Base-by-base conservation (phyloP, 345 rosid genomes). In the Salix purpurea region DNA sequence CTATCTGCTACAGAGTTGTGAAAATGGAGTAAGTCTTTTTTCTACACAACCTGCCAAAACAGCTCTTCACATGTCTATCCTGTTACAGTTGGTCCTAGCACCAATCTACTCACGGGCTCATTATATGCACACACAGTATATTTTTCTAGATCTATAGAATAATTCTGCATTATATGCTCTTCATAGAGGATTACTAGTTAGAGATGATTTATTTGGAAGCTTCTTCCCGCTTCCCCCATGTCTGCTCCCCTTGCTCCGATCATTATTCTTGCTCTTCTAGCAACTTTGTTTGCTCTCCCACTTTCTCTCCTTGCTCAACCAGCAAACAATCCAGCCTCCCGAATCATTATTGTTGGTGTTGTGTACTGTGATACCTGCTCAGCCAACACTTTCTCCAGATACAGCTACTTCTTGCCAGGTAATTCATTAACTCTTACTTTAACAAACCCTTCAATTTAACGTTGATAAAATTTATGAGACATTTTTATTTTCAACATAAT, bases 401-500 rank as follows among this genome's bases (percentile, higher is more conserved):
- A 90, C 77, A 91, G 96, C 86, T 92, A 88, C 83, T 92, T 95
- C 90, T 84, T 92, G 85, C 93, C 92, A 84, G 99, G 99, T 94
- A 83, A 72, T 37, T 6, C 7, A 10, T 2, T 42, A 42, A 11
- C 46, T 42, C 14, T 11, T 42, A 42, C 11, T 42, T 10, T 42
- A 10, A 11, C 46, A 42, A 42, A 42, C 46, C 46, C 11, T 4
- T 52, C 66, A 19, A 15, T 56, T 71, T 28, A 1, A 24, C 12
- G 19, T 13, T 30, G 37, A 34, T 7, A 52, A 32, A 71, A 2
- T 32, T 14, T 28, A 32, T 66, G 64, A 65, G 19, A 4, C 54
- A 8, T 65, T 66, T 65, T 42, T n/a, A 36, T 50, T 65, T 52
- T 4, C 37, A 50, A 16, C 3, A 61, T 73, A 14, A 30, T 50